phyloP scores from a whole-genome alignment of 169 alveolate species.

The Sarcocystis neurona region DNA sequence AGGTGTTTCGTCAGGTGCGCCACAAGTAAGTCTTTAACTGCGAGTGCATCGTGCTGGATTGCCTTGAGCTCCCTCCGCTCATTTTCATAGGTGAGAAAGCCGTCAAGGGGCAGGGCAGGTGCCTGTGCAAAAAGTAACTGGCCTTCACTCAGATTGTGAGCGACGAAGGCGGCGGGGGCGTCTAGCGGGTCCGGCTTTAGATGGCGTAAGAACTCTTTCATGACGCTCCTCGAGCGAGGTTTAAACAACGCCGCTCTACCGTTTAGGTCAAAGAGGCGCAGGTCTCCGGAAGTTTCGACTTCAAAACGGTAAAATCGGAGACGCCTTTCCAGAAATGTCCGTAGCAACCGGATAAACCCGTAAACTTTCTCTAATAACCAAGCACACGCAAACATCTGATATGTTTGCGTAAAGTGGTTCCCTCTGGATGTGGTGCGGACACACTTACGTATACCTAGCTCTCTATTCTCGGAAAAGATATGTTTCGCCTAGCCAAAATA shows the following conservation, averaged over 20 bases:
- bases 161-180: constrained; percentile 16
- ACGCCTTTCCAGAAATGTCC: too few relatives aligned
- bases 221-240: neutral
- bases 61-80: constrained; percentile 39
- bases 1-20: constrained; percentile 26
- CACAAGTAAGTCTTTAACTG: constrained; percentile 49
- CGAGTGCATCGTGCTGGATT: constrained; percentile 45
- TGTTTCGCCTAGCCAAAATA: too few relatives aligned
- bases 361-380: too few relatives aligned
- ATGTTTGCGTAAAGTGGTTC: too few relatives aligned
- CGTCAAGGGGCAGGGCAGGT: constrained; percentile 43
- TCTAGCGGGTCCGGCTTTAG: constrained; percentile 30
- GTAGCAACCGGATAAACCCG: too few relatives aligned
- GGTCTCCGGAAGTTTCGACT: neutral
- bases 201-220: too few relatives aligned
- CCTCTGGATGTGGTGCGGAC: too few relatives aligned
- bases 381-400: too few relatives aligned
- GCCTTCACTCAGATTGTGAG: neutral
- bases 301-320: neutral
- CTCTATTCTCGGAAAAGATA: too few relatives aligned
- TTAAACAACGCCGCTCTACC: neutral
- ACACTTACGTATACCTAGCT: too few relatives aligned
- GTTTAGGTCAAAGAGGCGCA: constrained; percentile 13
- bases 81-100: constrained; percentile 42
- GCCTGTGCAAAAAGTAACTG: neutral